Conservation (phyloP, 768 basidiomycete species). For the Daedaleopsis sinensis region DNA sequence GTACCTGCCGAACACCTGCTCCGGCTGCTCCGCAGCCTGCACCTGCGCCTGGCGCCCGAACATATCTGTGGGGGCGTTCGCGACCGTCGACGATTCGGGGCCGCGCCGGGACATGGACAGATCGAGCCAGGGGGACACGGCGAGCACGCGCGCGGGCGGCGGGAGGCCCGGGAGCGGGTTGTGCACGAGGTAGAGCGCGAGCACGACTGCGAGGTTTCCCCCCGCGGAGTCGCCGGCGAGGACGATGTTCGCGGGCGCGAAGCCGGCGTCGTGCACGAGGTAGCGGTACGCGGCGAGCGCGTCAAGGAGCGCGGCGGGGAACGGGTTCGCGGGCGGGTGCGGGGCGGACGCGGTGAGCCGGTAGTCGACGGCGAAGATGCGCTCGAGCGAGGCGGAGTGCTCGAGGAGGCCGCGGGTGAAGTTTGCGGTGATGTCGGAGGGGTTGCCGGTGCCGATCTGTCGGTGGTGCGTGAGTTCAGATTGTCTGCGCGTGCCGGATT, state of each 20-base stretch:
- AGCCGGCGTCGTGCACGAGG: slow-evolving; percentile 59
- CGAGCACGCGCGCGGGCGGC: slow-evolving; percentile 46
- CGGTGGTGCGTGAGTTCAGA: not conserved
- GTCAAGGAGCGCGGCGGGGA: slow-evolving; percentile 78
- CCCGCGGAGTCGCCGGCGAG: slow-evolving; percentile 80
- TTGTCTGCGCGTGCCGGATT: no score
- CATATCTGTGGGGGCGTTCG: slow-evolving; percentile 35
- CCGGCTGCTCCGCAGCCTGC: not conserved
- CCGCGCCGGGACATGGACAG: slow-evolving; percentile 43
- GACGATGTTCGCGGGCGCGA: slow-evolving; percentile 64
- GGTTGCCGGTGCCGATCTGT: slow-evolving; percentile 1
- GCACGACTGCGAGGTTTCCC: slow-evolving; percentile 67
- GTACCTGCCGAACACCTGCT: slow-evolving; percentile 6
- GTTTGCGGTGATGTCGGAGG: not conserved
- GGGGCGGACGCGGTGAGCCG: slow-evolving; percentile 53
- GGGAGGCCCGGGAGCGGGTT: slow-evolving; percentile 42
- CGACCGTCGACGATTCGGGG: not conserved
- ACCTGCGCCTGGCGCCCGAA: not conserved
- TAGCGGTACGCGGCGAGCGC: slow-evolving; percentile 75
- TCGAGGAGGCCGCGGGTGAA: slow-evolving; percentile 1
- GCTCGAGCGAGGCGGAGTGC: slow-evolving; percentile 44
- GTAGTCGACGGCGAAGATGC: slow-evolving; percentile 71
- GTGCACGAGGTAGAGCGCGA: slow-evolving; percentile 63
- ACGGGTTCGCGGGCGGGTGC: slow-evolving; percentile 53
- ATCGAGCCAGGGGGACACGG: slow-evolving; percentile 62